Percentiles rank a stretch among this genome's conserved stretches.
phyloP scores from a whole-genome alignment of 306 rosid genomes.

The Quercus ilex region DNA sequence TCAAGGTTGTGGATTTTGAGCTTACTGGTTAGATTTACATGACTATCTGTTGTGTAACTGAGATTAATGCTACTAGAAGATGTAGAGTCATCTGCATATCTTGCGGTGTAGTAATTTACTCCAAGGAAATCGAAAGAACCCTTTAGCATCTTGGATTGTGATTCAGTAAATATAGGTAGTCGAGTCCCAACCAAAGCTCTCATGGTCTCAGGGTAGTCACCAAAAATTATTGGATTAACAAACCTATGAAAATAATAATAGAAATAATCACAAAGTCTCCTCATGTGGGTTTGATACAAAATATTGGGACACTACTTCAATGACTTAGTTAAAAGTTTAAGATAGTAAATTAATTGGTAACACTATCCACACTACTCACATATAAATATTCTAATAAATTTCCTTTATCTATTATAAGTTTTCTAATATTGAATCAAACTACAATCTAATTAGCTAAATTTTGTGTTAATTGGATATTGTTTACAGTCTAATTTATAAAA shows the following conservation, averaged over 20 bases:
- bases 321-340: too few species aligned
- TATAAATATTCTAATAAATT: too few species aligned
- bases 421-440: too few species aligned
- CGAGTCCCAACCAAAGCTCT: slow-evolving; percentile 6
- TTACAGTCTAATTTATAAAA: too few species aligned
- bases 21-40: slow-evolving; percentile 36
- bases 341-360: too few species aligned
- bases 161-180: slow-evolving; percentile 25
- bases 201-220: slow-evolving; percentile 23
- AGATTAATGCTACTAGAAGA: not conserved
- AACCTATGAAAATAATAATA: slow-evolving; percentile 10
- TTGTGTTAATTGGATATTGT: too few species aligned
- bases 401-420: too few species aligned
- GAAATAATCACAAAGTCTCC: not conserved
- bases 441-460: too few species aligned
- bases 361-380: too few species aligned
- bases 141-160: slow-evolving; percentile 6
- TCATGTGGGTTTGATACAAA: not conserved
- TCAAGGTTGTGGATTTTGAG: not conserved
- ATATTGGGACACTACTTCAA: not conserved
- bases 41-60: slow-evolving; percentile 31
- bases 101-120: slow-evolving; percentile 26
- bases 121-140: slow-evolving; percentile 29
- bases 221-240: slow-evolving; percentile 15
- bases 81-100: slow-evolving; percentile 14